Base-by-base conservation (phyloP, 164 flowering plant genomes). In the Houttuynia cordata region DNA sequence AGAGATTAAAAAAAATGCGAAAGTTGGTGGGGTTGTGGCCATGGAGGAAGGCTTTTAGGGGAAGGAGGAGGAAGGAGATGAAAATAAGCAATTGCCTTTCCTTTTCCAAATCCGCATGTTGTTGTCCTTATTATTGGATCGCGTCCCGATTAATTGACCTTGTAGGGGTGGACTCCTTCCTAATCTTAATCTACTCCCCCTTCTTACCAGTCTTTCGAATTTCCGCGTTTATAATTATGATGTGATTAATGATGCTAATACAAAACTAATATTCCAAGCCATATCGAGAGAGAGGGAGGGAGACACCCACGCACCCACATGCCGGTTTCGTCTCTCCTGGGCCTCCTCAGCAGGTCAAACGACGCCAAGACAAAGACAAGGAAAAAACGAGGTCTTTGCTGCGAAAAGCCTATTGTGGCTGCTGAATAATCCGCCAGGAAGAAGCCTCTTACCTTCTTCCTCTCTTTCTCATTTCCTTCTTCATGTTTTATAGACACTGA, bases 271-370 rank as follows among this genome's bases (percentile, higher is more conserved):
- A 30, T 30, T 30, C 37, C 37, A 30, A 30, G 4, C 37, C 37
- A 30, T n/a, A n/a, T n/a, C n/a, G n/a, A n/a, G n/a, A n/a, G n/a
- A n/a, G n/a, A n/a, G n/a, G n/a, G 37, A 30, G 37, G 39, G n/a
- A 12, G 49, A 30, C 61, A 24, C 64, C 34, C 53, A 64, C 58
- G 62, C 40, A 30, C 61, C 41, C 64, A 49, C 53, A 64, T 64
- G 62, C 40, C 34, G 17, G 56, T 53, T 67, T 25, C 52, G 56
- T 51, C 57, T 20, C n/a, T 19, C 42, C 52, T 62, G 9, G 66
- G 53, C 70, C 53, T 58, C 66, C n/a, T n/a, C n/a, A n/a, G n/a
- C n/a, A 20, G 40, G 70, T 68, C 70, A 68, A 68, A 17, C 47
- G 37, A 2, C 37, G n/a, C n/a, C 2, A 30, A 30, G 6, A 30